Percentiles rank a stretch among this genome's conserved stretches.
These are phyloP conservation scores for Colletotrichum lentis DNA, from an alignment of 2,329 filamentous ascomycete genomes.

Conservation along the genomic window DNA sequence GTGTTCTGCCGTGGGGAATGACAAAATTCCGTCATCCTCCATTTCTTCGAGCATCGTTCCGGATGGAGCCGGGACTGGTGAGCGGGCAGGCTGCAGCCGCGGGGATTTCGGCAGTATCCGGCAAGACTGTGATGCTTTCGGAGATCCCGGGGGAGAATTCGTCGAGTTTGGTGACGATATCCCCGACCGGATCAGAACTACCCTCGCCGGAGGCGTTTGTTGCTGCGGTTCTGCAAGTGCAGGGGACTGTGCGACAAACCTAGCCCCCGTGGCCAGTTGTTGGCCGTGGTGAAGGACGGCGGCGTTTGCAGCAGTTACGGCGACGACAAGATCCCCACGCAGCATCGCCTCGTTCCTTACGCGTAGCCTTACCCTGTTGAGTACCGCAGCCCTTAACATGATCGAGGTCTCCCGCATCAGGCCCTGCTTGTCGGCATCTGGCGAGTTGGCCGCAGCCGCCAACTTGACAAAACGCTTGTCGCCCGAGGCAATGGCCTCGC, in stretches of 20 bases:
- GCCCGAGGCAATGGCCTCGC: conserved; percentile 57
- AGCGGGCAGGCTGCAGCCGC: conserved; percentile 13
- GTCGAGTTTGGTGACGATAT: not conserved
- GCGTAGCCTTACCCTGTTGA: conserved; percentile 66
- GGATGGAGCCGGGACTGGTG: conserved; percentile 45
- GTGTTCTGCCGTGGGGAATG: conserved; percentile 58
- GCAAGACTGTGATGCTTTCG: conserved; percentile 5
- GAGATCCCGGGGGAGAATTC: not conserved
- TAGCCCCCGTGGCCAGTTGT: conserved; percentile 46
- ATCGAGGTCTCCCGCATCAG: conserved; percentile 59
- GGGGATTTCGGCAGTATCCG: conserved; percentile 27
- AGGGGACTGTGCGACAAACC: conserved; percentile 43
- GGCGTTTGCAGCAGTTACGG: conserved; percentile 46
- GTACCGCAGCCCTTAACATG: conserved; percentile 70
- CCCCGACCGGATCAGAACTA: conserved; percentile 25
- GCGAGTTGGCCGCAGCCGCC: conserved; percentile 48
- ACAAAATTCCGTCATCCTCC: conserved; percentile 56
- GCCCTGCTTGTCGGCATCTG: conserved; percentile 49
- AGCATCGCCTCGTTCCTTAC: conserved; percentile 51
- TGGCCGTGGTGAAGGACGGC: conserved; percentile 48
- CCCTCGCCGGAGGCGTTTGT: conserved; percentile 16
- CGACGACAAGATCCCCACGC: conserved; percentile 45
- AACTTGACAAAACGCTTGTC: conserved; percentile 60
- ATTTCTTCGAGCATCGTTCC: conserved; percentile 44
- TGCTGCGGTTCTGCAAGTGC: conserved; percentile 19